Evolutionary conservation across 2,329 filamentous ascomycete genomes (phyloP).

Genomic region (Thielaviopsis musarum): DNA sequence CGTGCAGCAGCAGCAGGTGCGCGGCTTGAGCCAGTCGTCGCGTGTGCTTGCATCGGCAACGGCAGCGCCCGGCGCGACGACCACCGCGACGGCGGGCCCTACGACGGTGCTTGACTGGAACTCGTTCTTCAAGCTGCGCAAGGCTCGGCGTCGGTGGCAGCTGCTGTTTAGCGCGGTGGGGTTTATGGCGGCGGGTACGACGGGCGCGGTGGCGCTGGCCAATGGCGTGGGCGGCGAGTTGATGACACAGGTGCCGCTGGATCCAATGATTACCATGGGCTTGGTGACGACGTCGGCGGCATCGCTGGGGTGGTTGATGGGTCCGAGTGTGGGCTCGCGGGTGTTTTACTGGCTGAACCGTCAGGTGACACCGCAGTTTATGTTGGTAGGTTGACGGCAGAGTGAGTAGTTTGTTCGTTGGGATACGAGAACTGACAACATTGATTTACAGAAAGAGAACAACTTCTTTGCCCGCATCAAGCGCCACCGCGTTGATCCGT

Average conservation of each 20-base stretch:
- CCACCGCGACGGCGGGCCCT: slow-evolving; percentile 14
- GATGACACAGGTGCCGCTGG: slow-evolving; percentile 58
- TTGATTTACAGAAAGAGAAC: slow-evolving; percentile 55
- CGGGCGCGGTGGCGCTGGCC: slow-evolving; percentile 49
- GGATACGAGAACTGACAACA: neutral
- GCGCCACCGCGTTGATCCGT: slow-evolving; percentile 81
- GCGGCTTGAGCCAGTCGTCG: slow-evolving; percentile 15
- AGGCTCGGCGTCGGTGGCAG: slow-evolving; percentile 69
- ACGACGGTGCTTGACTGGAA: slow-evolving; percentile 59
- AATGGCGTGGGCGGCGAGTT: slow-evolving; percentile 56
- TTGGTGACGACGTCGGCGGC: slow-evolving; percentile 61
- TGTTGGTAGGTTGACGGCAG: slow-evolving; percentile 32
- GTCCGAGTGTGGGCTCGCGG: slow-evolving; percentile 64
- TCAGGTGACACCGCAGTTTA: slow-evolving; percentile 49
- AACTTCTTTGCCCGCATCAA: slow-evolving; percentile 87
- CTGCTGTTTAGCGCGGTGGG: slow-evolving; percentile 57
- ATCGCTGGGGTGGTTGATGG: slow-evolving; percentile 74
- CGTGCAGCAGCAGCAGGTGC: slow-evolving; percentile 1
- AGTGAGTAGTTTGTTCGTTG: too few relatives aligned
- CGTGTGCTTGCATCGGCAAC: neutral
- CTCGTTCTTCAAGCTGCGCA: slow-evolving; percentile 79
- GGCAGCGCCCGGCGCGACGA: slow-evolving; percentile 9
- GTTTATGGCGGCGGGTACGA: slow-evolving; percentile 43
- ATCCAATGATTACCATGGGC: slow-evolving; percentile 74
- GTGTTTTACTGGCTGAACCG: slow-evolving; percentile 65